These are phyloP conservation scores for Aschersonia sp. DNA, from an alignment of 2,329 filamentous ascomycete genomes.

Conservation along the genomic window DNA sequence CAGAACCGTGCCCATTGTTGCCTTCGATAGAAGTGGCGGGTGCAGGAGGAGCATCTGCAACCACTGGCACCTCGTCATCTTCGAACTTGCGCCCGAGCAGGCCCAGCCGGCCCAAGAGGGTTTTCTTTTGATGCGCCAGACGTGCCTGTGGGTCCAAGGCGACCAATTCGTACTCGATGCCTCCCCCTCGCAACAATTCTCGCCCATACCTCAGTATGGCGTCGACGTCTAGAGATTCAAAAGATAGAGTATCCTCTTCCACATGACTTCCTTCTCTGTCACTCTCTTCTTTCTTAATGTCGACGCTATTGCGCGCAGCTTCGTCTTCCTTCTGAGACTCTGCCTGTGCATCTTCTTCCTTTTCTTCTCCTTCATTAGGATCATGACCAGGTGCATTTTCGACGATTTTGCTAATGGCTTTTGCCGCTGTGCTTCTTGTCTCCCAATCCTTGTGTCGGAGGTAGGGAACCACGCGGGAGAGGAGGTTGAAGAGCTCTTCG, in stretches of 20 bases:
- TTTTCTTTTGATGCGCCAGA: conserved; percentile 80
- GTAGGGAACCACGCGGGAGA: conserved; percentile 90
- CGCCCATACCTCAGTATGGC: conserved; percentile 73
- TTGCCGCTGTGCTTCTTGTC: conserved; percentile 81
- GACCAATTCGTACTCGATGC: conserved; percentile 73
- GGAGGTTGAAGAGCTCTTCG: conserved; percentile 89
- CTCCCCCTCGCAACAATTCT: conserved; percentile 69
- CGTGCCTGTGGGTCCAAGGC: conserved; percentile 69
- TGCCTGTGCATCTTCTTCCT: conserved; percentile 39
- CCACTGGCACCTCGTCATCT: conserved; percentile 56
- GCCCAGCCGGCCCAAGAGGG: conserved; percentile 65
- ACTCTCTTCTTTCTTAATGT: conserved; percentile 48
- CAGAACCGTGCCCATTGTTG: conserved; percentile 16
- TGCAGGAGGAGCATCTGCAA: conserved; percentile 31
- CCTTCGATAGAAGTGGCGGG: conserved; percentile 31
- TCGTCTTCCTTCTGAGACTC: conserved; percentile 26
- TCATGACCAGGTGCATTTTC: conserved; percentile 79
- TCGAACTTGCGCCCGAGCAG: conserved; percentile 73
- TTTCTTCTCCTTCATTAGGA: conserved; percentile 62
- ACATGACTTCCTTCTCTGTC: conserved; percentile 26
- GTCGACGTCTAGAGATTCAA: conserved; percentile 63
- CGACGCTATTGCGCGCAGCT: conserved; percentile 17
- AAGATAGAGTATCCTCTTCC: conserved; percentile 50
- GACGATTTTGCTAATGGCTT: conserved; percentile 86
- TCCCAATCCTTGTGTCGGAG: conserved; percentile 94